Evolutionary conservation across 2,329 filamentous ascomycete genomes (phyloP).

Genomic region (Colletotrichum echinochloae): DNA sequence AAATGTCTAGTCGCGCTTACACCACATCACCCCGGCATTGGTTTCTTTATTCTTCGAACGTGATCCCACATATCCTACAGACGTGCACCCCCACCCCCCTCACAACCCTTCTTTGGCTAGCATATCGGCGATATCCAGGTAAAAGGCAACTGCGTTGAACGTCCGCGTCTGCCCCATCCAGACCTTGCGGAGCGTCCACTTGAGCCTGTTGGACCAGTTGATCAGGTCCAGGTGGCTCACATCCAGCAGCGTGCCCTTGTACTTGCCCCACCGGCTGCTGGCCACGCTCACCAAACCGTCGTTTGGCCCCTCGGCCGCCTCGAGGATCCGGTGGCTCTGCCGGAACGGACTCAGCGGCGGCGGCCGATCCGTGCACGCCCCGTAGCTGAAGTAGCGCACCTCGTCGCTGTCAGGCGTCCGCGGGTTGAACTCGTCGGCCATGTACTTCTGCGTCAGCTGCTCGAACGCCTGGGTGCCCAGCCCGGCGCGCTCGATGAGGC

Average conservation of each 20-base stretch:
- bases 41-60: background rate
- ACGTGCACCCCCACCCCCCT: constrained; percentile 7
- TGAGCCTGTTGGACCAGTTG: constrained; percentile 74
- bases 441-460: constrained; percentile 70
- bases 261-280: constrained; percentile 72
- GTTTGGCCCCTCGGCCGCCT: constrained; percentile 67
- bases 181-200: constrained; percentile 65
- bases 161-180: constrained; percentile 66
- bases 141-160: constrained; percentile 77
- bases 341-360: constrained; percentile 76
- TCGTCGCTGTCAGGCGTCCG: constrained; percentile 63
- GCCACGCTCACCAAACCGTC: constrained; percentile 76
- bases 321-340: constrained; percentile 63
- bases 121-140: constrained; percentile 76
- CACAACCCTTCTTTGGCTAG: constrained; percentile 73
- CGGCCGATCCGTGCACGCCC: constrained; percentile 61
- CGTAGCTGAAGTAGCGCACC: constrained; percentile 73
- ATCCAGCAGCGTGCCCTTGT: constrained; percentile 71
- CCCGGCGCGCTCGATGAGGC: constrained; percentile 62
- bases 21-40: background rate
- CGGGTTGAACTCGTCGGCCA: constrained; percentile 70
- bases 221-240: constrained; percentile 75
- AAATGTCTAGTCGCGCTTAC: background rate
- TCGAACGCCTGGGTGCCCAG: constrained; percentile 70
- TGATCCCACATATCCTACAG: background rate